Percentiles rank a stretch among this genome's conserved stretches.
Evolutionary conservation across 768 basidiomycete genomes (phyloP).

Genomic region (Multifurca ochricompacta): DNA sequence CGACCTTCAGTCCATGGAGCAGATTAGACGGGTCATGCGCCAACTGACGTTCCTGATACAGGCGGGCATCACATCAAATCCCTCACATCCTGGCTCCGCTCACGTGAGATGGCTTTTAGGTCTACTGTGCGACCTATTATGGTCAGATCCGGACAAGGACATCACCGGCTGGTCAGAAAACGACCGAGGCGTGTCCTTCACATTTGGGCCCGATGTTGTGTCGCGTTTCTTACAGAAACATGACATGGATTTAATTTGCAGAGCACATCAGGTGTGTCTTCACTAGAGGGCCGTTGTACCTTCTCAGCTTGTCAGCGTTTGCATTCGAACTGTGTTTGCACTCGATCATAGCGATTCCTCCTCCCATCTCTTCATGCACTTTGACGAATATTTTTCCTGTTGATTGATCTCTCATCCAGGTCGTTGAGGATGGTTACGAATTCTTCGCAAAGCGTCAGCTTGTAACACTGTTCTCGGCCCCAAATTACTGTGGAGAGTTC

Average conservation of each 20-base stretch:
- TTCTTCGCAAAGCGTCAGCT: conserved; percentile 97
- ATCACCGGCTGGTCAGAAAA: conserved; percentile 99
- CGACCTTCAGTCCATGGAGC: conserved; percentile 98
- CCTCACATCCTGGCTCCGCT: neutral
- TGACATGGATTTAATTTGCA: conserved; percentile 98
- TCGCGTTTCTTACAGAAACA: conserved; percentile 98
- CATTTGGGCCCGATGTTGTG: conserved; percentile 97
- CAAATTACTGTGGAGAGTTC: conserved; percentile 93
- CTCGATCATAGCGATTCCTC: neutral
- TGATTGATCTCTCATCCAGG: conserved; percentile 37
- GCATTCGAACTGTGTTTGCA: neutral
- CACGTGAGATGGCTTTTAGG: conserved; percentile 38
- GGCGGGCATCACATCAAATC: conserved; percentile 45
- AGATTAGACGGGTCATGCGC: conserved; percentile 99
- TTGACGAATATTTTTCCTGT: neutral
- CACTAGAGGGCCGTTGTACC: conserved; percentile 8
- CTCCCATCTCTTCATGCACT: neutral
- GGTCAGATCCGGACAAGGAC: conserved; percentile 99
- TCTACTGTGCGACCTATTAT: conserved; percentile 89
- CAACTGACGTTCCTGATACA: conserved; percentile 98
- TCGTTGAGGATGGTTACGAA: conserved; percentile 98
- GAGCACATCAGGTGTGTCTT: conserved; percentile 85
- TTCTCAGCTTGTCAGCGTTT: neutral
- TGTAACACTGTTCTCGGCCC: conserved; percentile 95
- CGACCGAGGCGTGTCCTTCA: conserved; percentile 97